These are phyloP conservation scores for Sporothrix pseudoabietina DNA, from an alignment of 2,329 filamentous ascomycete genomes.

Conservation along the genomic window DNA sequence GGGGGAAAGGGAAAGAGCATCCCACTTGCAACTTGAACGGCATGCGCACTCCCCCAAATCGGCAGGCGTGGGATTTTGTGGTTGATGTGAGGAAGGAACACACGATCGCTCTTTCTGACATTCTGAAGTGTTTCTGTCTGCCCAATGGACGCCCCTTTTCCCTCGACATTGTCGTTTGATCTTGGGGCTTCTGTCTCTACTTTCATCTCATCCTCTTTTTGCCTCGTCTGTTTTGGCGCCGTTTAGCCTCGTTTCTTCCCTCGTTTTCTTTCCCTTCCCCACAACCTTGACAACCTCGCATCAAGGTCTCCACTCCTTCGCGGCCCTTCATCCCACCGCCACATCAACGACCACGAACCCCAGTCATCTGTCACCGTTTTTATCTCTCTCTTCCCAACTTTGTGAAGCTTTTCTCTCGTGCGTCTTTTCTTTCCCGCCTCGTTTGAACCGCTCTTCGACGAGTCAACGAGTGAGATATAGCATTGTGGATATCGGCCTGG, in stretches of 20 bases:
- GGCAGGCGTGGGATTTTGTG: constrained; percentile 16
- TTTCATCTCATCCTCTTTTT: neutral
- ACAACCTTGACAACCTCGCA: constrained; percentile 15
- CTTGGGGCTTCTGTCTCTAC: neutral
- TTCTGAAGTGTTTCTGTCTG: neutral
- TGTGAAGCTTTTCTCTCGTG: neutral
- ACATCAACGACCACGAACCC: neutral
- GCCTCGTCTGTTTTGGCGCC: neutral
- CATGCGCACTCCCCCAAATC: constrained; percentile 3
- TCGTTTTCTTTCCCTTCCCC: constrained; percentile 2
- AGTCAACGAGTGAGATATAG: constrained; percentile 1
- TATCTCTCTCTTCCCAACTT: neutral
- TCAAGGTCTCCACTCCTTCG: neutral
- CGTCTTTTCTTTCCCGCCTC: neutral
- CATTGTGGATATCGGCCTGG: constrained; percentile 15
- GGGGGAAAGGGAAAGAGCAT: constrained; percentile 4
- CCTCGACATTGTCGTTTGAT: neutral
- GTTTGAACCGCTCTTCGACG: neutral
- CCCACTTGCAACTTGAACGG: neutral
- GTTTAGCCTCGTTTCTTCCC: neutral
- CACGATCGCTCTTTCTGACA: neutral
- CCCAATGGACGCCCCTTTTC: neutral
- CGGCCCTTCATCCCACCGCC: constrained; percentile 8
- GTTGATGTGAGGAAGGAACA: neutral
- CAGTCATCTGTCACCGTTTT: neutral